phyloP scores from a whole-genome alignment of 1,284 basidiomycete genomes.

The Puccinia horiana region DNA sequence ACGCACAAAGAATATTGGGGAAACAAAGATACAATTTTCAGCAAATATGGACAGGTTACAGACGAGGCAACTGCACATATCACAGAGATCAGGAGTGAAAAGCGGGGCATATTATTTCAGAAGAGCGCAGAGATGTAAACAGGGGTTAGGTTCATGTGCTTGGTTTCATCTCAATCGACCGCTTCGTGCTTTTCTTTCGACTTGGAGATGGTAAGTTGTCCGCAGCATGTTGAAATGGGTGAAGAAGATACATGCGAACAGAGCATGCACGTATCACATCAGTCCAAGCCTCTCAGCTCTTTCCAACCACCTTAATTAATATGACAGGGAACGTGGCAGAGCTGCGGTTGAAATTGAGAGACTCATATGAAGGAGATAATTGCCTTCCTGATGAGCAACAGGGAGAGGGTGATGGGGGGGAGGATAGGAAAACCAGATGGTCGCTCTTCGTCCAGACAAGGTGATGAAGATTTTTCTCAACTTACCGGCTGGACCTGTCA shows the following conservation, averaged over 20 bases:
- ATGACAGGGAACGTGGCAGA: background rate
- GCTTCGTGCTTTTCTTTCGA: background rate
- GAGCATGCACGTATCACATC: background rate
- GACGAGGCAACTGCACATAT: slow-evolving; percentile 14
- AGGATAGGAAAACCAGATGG: background rate
- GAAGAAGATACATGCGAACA: background rate
- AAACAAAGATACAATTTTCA: slow-evolving; percentile 27
- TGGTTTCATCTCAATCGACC: background rate
- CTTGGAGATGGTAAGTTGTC: background rate
- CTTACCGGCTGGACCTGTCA: slow-evolving; percentile 48
- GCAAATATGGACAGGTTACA: slow-evolving; percentile 1
- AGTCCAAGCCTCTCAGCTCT: background rate
- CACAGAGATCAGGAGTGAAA: slow-evolving; percentile 7
- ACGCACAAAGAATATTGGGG: slow-evolving; percentile 7
- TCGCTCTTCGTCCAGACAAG: too few species aligned
- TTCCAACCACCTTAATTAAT: background rate
- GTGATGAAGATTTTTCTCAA: background rate
- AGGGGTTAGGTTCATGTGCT: background rate
- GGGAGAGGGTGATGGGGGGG: background rate
- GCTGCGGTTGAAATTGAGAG: background rate
- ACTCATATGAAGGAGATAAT: background rate
- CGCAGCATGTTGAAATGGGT: background rate
- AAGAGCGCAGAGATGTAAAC: background rate
- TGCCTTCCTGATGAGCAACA: background rate
- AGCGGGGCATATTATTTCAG: background rate